Percentiles rank a stretch among this genome's conserved stretches.
phyloP scores from a whole-genome alignment of 73 alveolate genomes.

The Paramecium sexaurelia region DNA sequence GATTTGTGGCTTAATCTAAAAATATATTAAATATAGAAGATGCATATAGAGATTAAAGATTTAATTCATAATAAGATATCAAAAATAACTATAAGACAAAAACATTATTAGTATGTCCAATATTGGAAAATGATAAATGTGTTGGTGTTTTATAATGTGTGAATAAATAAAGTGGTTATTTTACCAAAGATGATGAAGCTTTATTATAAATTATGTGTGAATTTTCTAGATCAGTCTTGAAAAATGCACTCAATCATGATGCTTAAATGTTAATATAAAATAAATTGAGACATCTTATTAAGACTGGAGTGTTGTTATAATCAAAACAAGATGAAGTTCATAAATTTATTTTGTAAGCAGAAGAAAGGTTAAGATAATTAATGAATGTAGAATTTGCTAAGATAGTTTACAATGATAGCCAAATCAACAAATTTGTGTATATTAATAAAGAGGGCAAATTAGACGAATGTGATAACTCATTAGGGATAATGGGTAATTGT shows the following conservation, averaged over 20 bases:
- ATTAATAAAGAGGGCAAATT: slow-evolving; percentile 58
- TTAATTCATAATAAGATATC: slow-evolving; percentile 73
- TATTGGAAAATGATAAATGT: slow-evolving; percentile 68
- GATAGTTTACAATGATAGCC: slow-evolving; percentile 51
- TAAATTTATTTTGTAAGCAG: slow-evolving; percentile 16
- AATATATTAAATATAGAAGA: slow-evolving; percentile 72
- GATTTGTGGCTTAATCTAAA: slow-evolving; percentile 71
- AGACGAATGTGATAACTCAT: neutral
- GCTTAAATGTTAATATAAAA: slow-evolving; percentile 50
- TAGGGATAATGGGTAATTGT: slow-evolving; percentile 65
- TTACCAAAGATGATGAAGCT: slow-evolving; percentile 70
- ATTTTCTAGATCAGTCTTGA: slow-evolving; percentile 53
- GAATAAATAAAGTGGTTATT: slow-evolving; percentile 70
- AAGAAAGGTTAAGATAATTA: slow-evolving; percentile 39
- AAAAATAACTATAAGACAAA: slow-evolving; percentile 73
- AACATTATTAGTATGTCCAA: slow-evolving; percentile 77
- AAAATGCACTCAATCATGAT: slow-evolving; percentile 64
- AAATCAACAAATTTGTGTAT: slow-evolving; percentile 54
- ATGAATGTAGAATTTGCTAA: slow-evolving; percentile 67
- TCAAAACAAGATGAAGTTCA: neutral
- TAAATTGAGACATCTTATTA: slow-evolving; percentile 41
- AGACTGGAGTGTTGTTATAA: slow-evolving; percentile 9
- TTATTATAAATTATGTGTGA: slow-evolving; percentile 48
- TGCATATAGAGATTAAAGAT: slow-evolving; percentile 75
- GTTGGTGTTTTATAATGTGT: slow-evolving; percentile 64